Conservation (phyloP, 345 rosid genomes). For the Capsella bursapastoris region DNA sequence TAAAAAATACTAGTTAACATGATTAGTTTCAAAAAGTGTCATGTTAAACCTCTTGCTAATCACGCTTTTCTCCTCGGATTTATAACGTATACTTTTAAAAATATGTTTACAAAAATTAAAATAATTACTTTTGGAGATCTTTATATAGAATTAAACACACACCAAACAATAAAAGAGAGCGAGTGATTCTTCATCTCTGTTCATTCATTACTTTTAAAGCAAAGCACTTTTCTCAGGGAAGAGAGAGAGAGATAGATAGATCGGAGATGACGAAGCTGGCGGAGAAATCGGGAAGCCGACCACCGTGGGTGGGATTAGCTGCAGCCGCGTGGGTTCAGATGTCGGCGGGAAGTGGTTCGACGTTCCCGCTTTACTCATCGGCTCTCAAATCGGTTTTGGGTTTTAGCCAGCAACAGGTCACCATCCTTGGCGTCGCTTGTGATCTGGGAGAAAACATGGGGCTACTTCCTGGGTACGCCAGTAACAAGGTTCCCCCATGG, state of each 20-base stretch:
- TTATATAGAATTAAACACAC: neutral
- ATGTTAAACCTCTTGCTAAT: slow-evolving; percentile 7
- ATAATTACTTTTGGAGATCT: too few relatives aligned
- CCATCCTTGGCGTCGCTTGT: slow-evolving; percentile 90
- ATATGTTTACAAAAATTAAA: too few relatives aligned
- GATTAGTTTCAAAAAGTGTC: neutral
- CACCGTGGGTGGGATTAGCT: slow-evolving; percentile 96
- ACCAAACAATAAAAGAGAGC: neutral
- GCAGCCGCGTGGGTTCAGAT: slow-evolving; percentile 92
- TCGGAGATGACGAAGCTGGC: slow-evolving; percentile 53
- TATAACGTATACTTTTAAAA: too few relatives aligned
- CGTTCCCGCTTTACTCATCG: slow-evolving; percentile 83
- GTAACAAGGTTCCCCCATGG: slow-evolving; percentile 96
- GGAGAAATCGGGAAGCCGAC: slow-evolving; percentile 81
- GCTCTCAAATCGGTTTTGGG: slow-evolving; percentile 81
- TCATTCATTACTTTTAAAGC: neutral
- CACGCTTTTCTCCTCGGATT: slow-evolving; percentile 4
- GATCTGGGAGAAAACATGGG: slow-evolving; percentile 94
- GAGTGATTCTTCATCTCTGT: slow-evolving; percentile 10
- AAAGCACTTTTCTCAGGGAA: neutral
- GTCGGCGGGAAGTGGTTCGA: slow-evolving; percentile 68
- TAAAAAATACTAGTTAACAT: neutral
- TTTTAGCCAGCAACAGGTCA: slow-evolving; percentile 76
- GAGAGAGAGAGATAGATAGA: neutral
- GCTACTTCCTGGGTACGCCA: slow-evolving; percentile 78